These are phyloP conservation scores for Colletotrichum horii DNA, from an alignment of 2,329 filamentous ascomycete genomes.

Conservation along the genomic window DNA sequence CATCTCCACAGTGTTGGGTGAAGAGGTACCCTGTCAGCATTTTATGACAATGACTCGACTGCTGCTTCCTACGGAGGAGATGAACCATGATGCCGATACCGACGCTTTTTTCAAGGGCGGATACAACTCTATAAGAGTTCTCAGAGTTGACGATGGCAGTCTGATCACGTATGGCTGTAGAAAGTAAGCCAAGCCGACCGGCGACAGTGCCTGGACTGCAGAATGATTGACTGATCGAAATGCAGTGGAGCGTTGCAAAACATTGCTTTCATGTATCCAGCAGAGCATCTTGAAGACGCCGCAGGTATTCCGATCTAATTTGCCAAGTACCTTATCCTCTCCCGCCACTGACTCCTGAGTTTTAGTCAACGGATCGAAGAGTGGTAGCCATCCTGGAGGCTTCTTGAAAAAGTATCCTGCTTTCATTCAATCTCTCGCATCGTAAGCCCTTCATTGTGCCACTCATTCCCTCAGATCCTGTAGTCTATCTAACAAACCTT, in stretches of 20 bases:
- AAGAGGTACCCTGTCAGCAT: neutral
- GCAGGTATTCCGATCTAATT: neutral
- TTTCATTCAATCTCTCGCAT: neutral
- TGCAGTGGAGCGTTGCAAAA: neutral
- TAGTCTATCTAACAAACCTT: neutral
- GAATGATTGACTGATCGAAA: neutral
- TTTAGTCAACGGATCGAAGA: neutral
- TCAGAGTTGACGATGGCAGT: neutral
- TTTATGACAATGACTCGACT: neutral
- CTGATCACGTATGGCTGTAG: neutral
- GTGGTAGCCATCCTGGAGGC: neutral
- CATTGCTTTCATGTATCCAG: neutral
- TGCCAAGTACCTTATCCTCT: neutral
- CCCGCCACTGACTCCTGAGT: neutral
- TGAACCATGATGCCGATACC: neutral
- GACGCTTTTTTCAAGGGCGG: neutral
- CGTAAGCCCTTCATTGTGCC: neutral
- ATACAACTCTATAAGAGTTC: neutral
- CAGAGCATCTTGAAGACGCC: neutral
- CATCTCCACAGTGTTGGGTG: neutral
- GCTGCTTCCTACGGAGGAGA: neutral
- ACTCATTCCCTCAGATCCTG: accelerated
- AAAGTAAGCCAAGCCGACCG: neutral
- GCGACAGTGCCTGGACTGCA: too few relatives aligned
- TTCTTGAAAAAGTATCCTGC: neutral